Base-by-base conservation (phyloP, 2,329 filamentous ascomycete species). In the Bretziella fagacearum region DNA sequence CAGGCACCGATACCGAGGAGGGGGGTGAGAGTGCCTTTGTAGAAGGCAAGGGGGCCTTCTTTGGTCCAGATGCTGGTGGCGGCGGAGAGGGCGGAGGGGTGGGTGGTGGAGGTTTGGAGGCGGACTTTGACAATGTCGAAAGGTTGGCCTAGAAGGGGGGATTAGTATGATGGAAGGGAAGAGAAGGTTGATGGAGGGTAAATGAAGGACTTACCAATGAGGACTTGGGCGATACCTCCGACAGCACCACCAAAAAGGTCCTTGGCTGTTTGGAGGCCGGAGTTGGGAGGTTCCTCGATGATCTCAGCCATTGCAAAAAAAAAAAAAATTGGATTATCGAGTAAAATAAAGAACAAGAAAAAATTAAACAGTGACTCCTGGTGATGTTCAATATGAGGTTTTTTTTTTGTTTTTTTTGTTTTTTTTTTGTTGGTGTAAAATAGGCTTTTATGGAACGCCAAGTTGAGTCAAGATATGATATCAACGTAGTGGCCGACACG, bases 41-140 rank as follows among this genome's bases (percentile, higher is more conserved):
- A 98, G 69, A 98, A 98, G 49, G 91, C 91, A 10, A 83, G 66
- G 2, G 86, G 71, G 1, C 91, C 91, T 63, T 98, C 91, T 58
- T 84, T 80, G 57, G 76, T 78, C 65, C 84, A 84, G 66, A 98
- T 96, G 53, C 81, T 76, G 44, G 73, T 72, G 6, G 87, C 91
- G 54, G 84, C 84, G 56, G 84, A 72, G 40, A 93, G 64, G 46
- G 91, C 91, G 54, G 76, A 80, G 46, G 74, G 71, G 70, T 95
- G 93, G 55, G 84, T 74, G 18, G 73, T 78, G 46, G 81, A 82
- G 13, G 91, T 98, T 64, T 98, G 91, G 42, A 98, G 73, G 48
- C 91, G 84, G 57, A 98, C 91, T 68, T 98, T 98, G 68, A 98
- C 81, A 54, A 95, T 96, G 69, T 95, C 89, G 60, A 80, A 80